Conservation (phyloP, 179 eudicot species). For the Nepenthes alata region DNA sequence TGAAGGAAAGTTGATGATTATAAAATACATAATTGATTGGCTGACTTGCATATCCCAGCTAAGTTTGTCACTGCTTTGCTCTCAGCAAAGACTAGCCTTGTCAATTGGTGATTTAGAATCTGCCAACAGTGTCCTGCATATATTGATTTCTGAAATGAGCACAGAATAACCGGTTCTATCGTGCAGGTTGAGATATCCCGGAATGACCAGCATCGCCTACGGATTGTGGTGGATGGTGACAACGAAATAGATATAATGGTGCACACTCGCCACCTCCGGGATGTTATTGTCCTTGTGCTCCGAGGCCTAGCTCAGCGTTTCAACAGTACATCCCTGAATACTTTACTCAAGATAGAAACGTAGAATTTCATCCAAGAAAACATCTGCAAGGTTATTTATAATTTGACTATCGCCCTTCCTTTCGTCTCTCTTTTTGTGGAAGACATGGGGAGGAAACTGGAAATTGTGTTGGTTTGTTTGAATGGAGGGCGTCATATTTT, state of each 20-base stretch:
- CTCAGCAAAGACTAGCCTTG: no score
- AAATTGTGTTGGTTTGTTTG: no score
- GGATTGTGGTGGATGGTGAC: slow-evolving; percentile 76
- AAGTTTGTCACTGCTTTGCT: no score
- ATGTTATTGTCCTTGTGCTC: slow-evolving; percentile 79
- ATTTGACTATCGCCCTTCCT: no score
- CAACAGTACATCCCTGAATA: slow-evolving; percentile 89
- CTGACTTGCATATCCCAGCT: no score
- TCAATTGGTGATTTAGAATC: not conserved
- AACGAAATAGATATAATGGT: slow-evolving; percentile 80
- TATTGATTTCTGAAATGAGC: not conserved
- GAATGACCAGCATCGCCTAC: slow-evolving; percentile 81
- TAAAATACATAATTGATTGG: no score
- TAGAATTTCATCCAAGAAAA: not conserved
- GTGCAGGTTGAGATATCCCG: slow-evolving; percentile 80
- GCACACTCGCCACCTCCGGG: slow-evolving; percentile 84
- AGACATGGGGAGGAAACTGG: no score
- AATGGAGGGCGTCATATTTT: no score
- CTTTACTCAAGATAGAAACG: slow-evolving; percentile 50
- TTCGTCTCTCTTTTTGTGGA: no score
- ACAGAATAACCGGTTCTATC: not conserved
- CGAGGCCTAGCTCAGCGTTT: slow-evolving; percentile 83
- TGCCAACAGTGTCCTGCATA: not conserved
- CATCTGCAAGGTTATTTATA: no score
- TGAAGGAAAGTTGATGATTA: no score